Evolutionary conservation across 2,329 filamentous ascomycete genomes (phyloP), one percentile per base, ranked within the genome.

Genomic region (Nemania sp.): DNA sequence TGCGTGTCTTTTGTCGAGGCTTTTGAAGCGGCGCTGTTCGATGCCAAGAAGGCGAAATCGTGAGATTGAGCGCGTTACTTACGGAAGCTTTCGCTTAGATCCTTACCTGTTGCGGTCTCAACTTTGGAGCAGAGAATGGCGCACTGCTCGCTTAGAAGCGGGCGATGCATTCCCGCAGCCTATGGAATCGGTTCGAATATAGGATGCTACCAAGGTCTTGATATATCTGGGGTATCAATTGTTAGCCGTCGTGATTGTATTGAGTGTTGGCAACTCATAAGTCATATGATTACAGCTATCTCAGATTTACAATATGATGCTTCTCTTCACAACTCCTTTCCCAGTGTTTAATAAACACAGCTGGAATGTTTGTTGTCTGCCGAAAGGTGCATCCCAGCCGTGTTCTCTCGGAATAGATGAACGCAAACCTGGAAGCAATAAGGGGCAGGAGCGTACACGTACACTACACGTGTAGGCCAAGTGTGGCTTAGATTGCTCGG

Each of bases 1-100:
- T 75, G 84, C 85, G 59, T 87, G 77, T 78, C 73, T 15, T 91
- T 91, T 71, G 81, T 77, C 3, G 66, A 74, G 45, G 77, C 71
- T 13, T 78, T 83, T 56, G 68, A 73, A 49, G 29, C 66, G 10
- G 70, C 68, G 12, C 49, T 74, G 17, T 52, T 71, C 2, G 65
- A 66, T 15, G 62, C 68, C 6, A 63, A 67, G 45, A 67, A 67
- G 52, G 54, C 55, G 5, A 60, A 50, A 51, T 37, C 25, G 52
- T 11, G 34, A 54, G 42, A 46, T 9, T 37, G 15, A 37, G 18
- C 20, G 21, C 15, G n/a, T 29, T 29, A 18, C 39, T 25, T 34
- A 45, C 10, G 25, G 39, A 39, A n/a, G 12, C 35, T 39, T 13
- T 11, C 3, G 25, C 4, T 7, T 7, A 7, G 25, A 3, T 29